Percentiles rank a stretch among this genome's conserved stretches.
Conservation (phyloP, 352 stramenopile species). For the Globisporangium acanthophoron region DNA sequence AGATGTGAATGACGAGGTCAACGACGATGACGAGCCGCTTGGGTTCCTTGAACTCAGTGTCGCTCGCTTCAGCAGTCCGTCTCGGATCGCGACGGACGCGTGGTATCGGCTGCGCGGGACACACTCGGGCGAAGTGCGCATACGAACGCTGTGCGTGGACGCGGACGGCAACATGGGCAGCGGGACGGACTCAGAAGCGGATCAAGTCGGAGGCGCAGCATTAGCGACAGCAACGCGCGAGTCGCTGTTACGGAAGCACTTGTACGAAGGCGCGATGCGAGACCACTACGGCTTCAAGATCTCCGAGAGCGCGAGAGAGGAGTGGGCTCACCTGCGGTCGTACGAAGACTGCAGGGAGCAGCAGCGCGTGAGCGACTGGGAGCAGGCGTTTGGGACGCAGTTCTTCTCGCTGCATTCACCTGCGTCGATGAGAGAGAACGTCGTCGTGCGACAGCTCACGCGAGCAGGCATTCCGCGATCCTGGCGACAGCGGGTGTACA, state of each 20-base stretch:
- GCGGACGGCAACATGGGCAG: constrained; percentile 10
- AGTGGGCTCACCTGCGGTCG: constrained; percentile 61
- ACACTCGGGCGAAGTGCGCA: constrained; percentile 52
- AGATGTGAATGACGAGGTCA: not conserved
- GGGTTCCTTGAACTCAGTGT: constrained; percentile 50
- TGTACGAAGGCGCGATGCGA: constrained; percentile 26
- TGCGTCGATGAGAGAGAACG: constrained; percentile 13
- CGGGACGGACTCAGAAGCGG: not conserved
- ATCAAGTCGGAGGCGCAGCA: not conserved
- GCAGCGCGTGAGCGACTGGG: constrained; percentile 62
- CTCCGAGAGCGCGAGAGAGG: constrained; percentile 20
- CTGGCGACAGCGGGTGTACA: constrained; percentile 64
- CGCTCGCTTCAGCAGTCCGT: constrained; percentile 26
- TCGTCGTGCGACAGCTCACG: constrained; percentile 25
- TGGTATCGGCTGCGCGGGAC: constrained; percentile 55
- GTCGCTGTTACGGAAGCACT: constrained; percentile 30
- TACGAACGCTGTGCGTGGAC: constrained; percentile 51
- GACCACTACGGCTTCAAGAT: constrained; percentile 75
- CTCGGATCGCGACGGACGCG: constrained; percentile 34
- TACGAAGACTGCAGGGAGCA: constrained; percentile 74
- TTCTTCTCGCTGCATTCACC: constrained; percentile 22
- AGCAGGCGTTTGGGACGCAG: constrained; percentile 36
- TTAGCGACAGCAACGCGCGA: constrained; percentile 14
- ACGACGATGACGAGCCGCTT: constrained; percentile 36
- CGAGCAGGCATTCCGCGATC: constrained; percentile 53